phyloP scores from a whole-genome alignment of 2,329 filamentous ascomycete genomes.

The Rugonectria rugulosa region DNA sequence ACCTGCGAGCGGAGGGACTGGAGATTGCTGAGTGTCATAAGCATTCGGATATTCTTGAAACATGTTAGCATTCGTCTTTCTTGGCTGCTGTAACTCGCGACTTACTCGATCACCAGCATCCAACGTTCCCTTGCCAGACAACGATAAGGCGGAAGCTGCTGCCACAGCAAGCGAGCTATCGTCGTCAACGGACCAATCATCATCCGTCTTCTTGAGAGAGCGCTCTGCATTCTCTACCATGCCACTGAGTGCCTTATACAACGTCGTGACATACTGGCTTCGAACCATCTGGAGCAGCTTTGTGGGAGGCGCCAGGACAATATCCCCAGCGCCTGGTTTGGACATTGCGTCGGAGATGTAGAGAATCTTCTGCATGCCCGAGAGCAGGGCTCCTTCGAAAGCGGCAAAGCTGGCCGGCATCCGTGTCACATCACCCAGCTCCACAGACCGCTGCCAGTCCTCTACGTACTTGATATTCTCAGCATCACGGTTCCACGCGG shows the following conservation, averaged over 20 bases:
- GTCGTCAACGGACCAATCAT: conserved; percentile 63
- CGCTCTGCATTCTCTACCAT: conserved; percentile 97
- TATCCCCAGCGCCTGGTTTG: conserved; percentile 75
- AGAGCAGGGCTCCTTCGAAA: conserved; percentile 83
- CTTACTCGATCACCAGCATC: conserved; percentile 65
- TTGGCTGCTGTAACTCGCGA: conserved; percentile 4
- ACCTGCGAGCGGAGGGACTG: conserved; percentile 81
- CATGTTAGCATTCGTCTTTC: conserved; percentile 35
- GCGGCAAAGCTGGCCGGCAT: conserved; percentile 88
- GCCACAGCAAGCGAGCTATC: conserved; percentile 50
- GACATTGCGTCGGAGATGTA: conserved; percentile 88
- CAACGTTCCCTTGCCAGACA: conserved; percentile 55
- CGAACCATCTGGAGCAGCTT: conserved; percentile 92
- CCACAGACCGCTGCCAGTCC: conserved; percentile 86
- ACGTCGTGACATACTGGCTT: conserved; percentile 88
- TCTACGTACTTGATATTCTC: conserved; percentile 93
- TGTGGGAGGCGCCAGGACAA: conserved; percentile 83
- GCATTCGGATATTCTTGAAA: conserved; percentile 85
- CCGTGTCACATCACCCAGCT: conserved; percentile 85
- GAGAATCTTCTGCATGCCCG: conserved; percentile 92
- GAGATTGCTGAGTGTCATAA: conserved; percentile 92
- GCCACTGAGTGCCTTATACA: conserved; percentile 93
- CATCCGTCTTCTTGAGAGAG: conserved; percentile 68
- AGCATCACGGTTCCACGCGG: conserved; percentile 91
- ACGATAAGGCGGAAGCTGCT: conserved; percentile 46